Conservation (phyloP, 495 filamentous ascomycete species). For the Xylaria acuta region DNA sequence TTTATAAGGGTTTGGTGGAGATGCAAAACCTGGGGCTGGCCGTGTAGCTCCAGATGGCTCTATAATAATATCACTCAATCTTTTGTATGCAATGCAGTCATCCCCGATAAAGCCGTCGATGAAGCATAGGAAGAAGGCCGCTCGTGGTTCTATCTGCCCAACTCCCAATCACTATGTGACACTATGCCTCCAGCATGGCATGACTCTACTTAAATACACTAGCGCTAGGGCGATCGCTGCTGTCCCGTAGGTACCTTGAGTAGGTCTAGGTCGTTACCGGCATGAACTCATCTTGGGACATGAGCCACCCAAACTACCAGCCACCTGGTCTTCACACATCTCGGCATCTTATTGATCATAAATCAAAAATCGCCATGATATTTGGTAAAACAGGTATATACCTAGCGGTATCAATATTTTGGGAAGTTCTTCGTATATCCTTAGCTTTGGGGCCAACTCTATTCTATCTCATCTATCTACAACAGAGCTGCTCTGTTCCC, state of each 20-base stretch:
- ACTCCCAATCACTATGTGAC: no score
- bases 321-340: background rate
- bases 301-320: background rate
- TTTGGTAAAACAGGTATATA: background rate
- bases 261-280: background rate
- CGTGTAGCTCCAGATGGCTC: background rate
- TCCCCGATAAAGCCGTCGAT: no score
- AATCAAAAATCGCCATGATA: background rate
- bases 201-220: background rate
- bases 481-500: no score
- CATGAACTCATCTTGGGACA: background rate
- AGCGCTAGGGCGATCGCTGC: background rate
- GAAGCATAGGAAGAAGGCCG: no score
- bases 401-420: background rate
- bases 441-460: background rate
- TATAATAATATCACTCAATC: background rate
- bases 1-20: slow-evolving; percentile 44
- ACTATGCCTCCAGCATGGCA: no score
- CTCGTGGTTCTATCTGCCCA: no score
- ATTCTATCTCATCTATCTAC: background rate
- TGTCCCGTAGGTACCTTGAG: background rate
- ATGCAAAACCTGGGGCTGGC: slow-evolving; percentile 8
- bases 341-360: background rate
- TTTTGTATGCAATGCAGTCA: background rate
- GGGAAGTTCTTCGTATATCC: background rate